Evolutionary conservation across 768 basidiomycete genomes (phyloP), one percentile per base, ranked within the genome.

Genomic region (Hypholoma sublateritium): DNA sequence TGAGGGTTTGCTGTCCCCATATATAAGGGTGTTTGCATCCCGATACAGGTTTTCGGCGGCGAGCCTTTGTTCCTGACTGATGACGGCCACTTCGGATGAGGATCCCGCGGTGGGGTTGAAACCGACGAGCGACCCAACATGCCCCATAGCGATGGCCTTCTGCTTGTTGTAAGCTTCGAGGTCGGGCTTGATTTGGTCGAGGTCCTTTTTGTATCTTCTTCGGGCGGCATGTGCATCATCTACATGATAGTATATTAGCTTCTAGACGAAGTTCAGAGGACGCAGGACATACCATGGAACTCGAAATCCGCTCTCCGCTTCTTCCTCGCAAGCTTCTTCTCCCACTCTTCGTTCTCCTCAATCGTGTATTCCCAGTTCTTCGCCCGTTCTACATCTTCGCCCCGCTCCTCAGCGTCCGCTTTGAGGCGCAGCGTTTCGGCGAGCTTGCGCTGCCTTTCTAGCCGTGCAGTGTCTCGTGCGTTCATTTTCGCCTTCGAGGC

Each of bases 291-390:
- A 95, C 96, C 92, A 68, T 96, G 90, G 69, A 97, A 98, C 70
- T 90, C 87, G 62, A 87, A 93, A 72, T 96, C 92, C 8, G 87
- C 91, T 70, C 92, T 80, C 70, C 93, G 80, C 60, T 82, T 84
- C 73, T 95, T 98, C 65, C 88, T 75, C 22, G 86, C 87, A 62
- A 83, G 70, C 70, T 95, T 93, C 79, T 90, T 91, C 76, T 97
- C 95, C 97, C 97, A 99, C 55, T 86, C 80, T 59, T 98, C 94
- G 67, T 95, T 96, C 73, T 98, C 93, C 74, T 98, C 93, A 56
- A 97, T 86, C 24, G 91, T 91, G 77, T 91, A 95, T 64, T 93
- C 91, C 94, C 94, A 98, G 66, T 94, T 93, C 81, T 92, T 93
- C 67, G 84, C 82, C 59, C 95, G 75, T 69, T 96, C 93, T 5